Percentiles rank a stretch among this genome's conserved stretches.
phyloP scores from a whole-genome alignment of 2,329 filamentous ascomycete genomes.

The Scytalidium sp. region DNA sequence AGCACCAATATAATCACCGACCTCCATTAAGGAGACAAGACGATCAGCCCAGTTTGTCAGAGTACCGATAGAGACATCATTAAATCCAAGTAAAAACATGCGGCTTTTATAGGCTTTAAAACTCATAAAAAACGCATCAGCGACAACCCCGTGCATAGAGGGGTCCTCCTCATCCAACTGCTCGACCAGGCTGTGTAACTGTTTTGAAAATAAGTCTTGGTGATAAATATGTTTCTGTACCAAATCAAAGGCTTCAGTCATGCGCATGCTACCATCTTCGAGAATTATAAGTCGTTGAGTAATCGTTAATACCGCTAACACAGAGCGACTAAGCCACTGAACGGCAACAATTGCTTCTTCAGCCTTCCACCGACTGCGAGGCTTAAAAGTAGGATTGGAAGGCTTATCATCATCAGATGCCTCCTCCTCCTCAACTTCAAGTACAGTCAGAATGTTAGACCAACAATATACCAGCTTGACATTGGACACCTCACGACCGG shows the following conservation, averaged over 20 bases:
- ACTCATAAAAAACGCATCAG: conserved; percentile 97
- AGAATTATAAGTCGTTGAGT: conserved; percentile 90
- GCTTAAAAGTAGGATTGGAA: conserved; percentile 72
- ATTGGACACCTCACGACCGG: conserved; percentile 67
- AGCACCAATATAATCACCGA: conserved; percentile 91
- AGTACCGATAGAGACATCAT: conserved; percentile 85
- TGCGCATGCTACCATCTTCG: conserved; percentile 83
- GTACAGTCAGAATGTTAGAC: conserved; percentile 94
- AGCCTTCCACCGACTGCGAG: conserved; percentile 85
- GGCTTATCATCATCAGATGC: conserved; percentile 72
- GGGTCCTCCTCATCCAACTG: conserved; percentile 82
- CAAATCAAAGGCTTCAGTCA: conserved; percentile 93
- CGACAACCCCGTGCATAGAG: conserved; percentile 92
- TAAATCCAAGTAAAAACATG: conserved; percentile 89
- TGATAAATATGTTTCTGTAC: conserved; percentile 92
- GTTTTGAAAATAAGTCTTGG: conserved; percentile 82
- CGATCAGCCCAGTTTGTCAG: conserved; percentile 97
- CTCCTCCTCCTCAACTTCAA: conserved; percentile 78
- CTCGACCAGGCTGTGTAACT: conserved; percentile 82
- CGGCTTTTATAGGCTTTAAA: conserved; percentile 94
- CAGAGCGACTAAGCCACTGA: conserved; percentile 94
- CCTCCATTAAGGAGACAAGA: conserved; percentile 89
- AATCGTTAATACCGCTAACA: conserved; percentile 87
- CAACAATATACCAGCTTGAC: conserved; percentile 96
- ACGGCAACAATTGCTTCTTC: conserved; percentile 95